These are phyloP conservation scores for Groenewaldozyma sp. DNA, from an alignment of 1,139 yeast genomes.

Conservation along the genomic window DNA sequence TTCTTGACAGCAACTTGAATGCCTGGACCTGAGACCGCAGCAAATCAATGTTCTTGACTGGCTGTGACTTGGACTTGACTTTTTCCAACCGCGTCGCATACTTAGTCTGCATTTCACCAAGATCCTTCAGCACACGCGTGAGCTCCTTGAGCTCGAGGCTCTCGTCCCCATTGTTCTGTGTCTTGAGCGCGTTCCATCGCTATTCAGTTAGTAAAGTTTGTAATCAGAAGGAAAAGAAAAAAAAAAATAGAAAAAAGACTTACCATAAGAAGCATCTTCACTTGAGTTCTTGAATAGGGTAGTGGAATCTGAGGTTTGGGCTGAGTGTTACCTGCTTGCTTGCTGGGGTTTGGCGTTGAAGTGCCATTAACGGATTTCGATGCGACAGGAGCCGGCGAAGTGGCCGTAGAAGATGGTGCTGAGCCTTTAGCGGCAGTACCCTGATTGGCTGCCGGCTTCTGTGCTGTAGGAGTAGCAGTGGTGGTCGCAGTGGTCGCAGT, in stretches of 20 bases:
- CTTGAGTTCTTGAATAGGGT: slow-evolving; percentile 30
- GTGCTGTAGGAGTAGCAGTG: slow-evolving; percentile 5
- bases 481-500: slow-evolving; percentile 5
- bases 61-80: slow-evolving; percentile 7
- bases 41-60: slow-evolving; percentile 28
- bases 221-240: not conserved
- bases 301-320: slow-evolving; percentile 27
- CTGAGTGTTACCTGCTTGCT: slow-evolving; percentile 21
- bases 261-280: slow-evolving; percentile 28
- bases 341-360: too few species aligned
- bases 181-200: slow-evolving; percentile 34
- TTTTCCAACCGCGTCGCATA: slow-evolving; percentile 29
- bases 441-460: not conserved
- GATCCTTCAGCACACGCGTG: slow-evolving; percentile 24
- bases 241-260: slow-evolving; percentile 9
- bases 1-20: slow-evolving; percentile 66
- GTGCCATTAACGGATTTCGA: not conserved
- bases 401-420: not conserved
- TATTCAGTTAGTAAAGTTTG: slow-evolving; percentile 8
- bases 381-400: not conserved
- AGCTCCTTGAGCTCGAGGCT: slow-evolving; percentile 32
- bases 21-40: slow-evolving; percentile 64
- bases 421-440: not conserved
- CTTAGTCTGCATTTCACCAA: slow-evolving; percentile 30
- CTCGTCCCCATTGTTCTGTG: slow-evolving; percentile 28